These are phyloP conservation scores for Endocladia muricata DNA, from an alignment of 31 red algal species.

Conservation along the genomic window DNA sequence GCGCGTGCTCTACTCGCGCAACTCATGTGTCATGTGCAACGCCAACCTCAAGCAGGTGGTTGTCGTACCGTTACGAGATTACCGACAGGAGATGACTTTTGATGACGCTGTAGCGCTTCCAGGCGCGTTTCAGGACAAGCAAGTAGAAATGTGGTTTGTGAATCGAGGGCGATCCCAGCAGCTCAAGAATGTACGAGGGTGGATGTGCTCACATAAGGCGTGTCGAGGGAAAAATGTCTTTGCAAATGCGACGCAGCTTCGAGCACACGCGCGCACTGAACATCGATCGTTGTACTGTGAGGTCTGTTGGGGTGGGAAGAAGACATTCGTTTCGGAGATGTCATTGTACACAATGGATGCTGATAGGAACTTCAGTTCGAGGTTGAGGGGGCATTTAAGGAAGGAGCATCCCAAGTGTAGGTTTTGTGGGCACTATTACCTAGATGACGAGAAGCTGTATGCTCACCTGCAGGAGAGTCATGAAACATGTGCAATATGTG, in stretches of 20 bases:
- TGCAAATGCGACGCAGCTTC: slow-evolving; percentile 36
- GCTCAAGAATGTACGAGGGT: slow-evolving; percentile 50
- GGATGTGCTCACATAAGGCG: slow-evolving; percentile 56
- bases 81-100: slow-evolving; percentile 15
- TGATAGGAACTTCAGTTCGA: slow-evolving; percentile 26
- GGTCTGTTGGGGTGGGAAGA: slow-evolving; percentile 53
- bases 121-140: slow-evolving; percentile 47
- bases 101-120: slow-evolving; percentile 31
- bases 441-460: slow-evolving; percentile 86
- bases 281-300: slow-evolving; percentile 58
- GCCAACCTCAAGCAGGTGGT: slow-evolving; percentile 39
- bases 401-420: slow-evolving; percentile 73
- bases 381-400: slow-evolving; percentile 43
- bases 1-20: slow-evolving; percentile 71
- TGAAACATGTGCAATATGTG: slow-evolving; percentile 86
- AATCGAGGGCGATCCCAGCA: slow-evolving; percentile 43
- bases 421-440: slow-evolving; percentile 65
- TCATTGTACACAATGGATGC: slow-evolving; percentile 58
- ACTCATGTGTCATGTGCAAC: slow-evolving; percentile 86
- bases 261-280: slow-evolving; percentile 29
- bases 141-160: slow-evolving; percentile 66
- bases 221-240: slow-evolving; percentile 34
- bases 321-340: slow-evolving; percentile 69
- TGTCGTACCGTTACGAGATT: slow-evolving; percentile 44
- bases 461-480: slow-evolving; percentile 80